These are phyloP conservation scores for Lentinula lateritia DNA, from an alignment of 768 basidiomycete genomes.

Conservation along the genomic window DNA sequence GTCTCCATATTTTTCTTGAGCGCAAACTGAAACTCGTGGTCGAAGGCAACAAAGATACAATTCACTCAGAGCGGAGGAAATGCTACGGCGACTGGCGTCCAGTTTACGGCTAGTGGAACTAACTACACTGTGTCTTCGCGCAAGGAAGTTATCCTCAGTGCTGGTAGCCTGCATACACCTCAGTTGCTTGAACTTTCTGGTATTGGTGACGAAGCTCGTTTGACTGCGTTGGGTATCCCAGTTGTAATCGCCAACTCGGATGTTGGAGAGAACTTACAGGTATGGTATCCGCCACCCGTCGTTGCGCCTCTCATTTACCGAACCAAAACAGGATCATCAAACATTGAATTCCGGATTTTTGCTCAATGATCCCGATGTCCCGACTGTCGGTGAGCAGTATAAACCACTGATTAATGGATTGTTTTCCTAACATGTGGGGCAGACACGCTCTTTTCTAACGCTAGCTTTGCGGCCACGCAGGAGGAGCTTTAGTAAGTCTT, in stretches of 20 bases:
- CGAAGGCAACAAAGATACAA: slow-evolving; percentile 12
- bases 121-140: slow-evolving; percentile 28
- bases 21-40: not conserved
- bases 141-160: slow-evolving; percentile 39
- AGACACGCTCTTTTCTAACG: not conserved
- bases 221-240: slow-evolving; percentile 30
- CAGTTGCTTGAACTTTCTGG: slow-evolving; percentile 51
- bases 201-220: slow-evolving; percentile 34
- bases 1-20: not conserved
- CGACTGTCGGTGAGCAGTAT: not conserved
- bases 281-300: not conserved
- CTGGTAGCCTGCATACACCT: slow-evolving; percentile 30
- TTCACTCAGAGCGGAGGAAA: not conserved
- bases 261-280: slow-evolving; percentile 50
- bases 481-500: not conserved
- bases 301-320: too few species aligned
- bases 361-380: not conserved
- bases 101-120: slow-evolving; percentile 24
- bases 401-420: not conserved
- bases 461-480: not conserved
- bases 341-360: not conserved
- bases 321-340: not conserved
- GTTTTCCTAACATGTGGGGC: too few species aligned
- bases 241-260: slow-evolving; percentile 23
- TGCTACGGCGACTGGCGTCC: slow-evolving; percentile 32